A percentile compares a stretch with the other conserved stretches of the same genome.
These are phyloP conservation scores for Coprinellus aureogranulatus DNA, from an alignment of 768 basidiomycete species.

Conservation along the genomic window DNA sequence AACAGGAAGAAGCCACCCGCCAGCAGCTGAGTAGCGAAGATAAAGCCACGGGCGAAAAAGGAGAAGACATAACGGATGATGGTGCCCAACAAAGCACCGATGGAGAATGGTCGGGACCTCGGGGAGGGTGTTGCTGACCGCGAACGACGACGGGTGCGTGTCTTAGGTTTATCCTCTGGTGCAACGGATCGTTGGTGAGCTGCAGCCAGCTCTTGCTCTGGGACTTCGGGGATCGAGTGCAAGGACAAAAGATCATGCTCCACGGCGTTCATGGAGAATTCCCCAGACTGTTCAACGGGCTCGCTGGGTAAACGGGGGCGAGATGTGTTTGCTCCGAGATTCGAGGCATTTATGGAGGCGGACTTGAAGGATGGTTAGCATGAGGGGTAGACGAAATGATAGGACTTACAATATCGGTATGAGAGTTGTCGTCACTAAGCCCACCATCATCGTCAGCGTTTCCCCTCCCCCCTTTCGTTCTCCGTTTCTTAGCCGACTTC, in stretches of 20 bases:
- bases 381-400: neutral
- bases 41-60: slow-evolving; percentile 19
- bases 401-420: slow-evolving; percentile 33
- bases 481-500: slow-evolving; percentile 59
- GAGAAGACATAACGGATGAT: slow-evolving; percentile 32
- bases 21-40: slow-evolving; percentile 28
- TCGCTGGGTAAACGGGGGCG: slow-evolving; percentile 43
- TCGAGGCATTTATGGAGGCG: slow-evolving; percentile 31
- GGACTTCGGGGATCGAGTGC: slow-evolving; percentile 58
- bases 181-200: slow-evolving; percentile 24
- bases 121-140: slow-evolving; percentile 20
- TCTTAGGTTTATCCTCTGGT: slow-evolving; percentile 18
- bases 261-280: slow-evolving; percentile 38
- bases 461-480: slow-evolving; percentile 42
- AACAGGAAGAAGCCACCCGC: slow-evolving; percentile 38
- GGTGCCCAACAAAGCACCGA: slow-evolving; percentile 44
- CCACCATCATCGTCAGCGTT: slow-evolving; percentile 51
- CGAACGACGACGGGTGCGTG: slow-evolving; percentile 23
- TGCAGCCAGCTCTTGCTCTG: slow-evolving; percentile 7
- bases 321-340: slow-evolving; percentile 27
- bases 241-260: slow-evolving; percentile 59
- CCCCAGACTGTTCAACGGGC: slow-evolving; percentile 28
- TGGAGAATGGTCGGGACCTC: slow-evolving; percentile 28
- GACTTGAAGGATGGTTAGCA: slow-evolving; percentile 21
- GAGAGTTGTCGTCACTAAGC: slow-evolving; percentile 44